Conservation (phyloP, 768 basidiomycete species). For the Lentinula boryana region DNA sequence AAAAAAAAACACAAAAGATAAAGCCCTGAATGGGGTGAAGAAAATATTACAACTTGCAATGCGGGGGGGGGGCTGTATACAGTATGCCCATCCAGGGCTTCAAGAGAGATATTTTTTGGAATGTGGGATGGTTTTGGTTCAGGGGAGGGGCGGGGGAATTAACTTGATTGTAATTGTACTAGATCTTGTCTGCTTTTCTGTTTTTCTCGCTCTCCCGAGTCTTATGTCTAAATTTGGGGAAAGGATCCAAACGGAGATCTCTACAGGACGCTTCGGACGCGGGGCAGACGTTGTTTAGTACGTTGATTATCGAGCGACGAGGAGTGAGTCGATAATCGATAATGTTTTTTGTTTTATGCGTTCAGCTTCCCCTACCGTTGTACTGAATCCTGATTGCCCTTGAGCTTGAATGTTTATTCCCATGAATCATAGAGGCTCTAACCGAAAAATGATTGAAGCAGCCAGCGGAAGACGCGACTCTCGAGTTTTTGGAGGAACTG, state of each 20-base stretch:
- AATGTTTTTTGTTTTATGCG: neutral
- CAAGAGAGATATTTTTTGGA: no score
- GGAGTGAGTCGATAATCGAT: slow-evolving; percentile 16
- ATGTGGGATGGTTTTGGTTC: no score
- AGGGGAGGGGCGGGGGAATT: no score
- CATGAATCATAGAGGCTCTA: slow-evolving; percentile 13
- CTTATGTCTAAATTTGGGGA: slow-evolving; percentile 25
- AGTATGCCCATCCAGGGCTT: no score
- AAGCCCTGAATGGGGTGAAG: no score
- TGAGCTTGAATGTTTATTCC: neutral
- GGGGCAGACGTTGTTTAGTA: slow-evolving; percentile 25
- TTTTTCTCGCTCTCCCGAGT: no score
- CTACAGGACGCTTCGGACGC: slow-evolving; percentile 26
- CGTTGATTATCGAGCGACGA: slow-evolving; percentile 26
- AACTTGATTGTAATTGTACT: no score
- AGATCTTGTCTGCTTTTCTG: no score
- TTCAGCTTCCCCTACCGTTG: no score
- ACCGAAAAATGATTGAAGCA: slow-evolving; percentile 18
- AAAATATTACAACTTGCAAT: no score
- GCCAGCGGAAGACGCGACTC: slow-evolving; percentile 18
- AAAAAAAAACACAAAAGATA: no score
- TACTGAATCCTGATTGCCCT: neutral
- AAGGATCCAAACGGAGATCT: slow-evolving; percentile 24
- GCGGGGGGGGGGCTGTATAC: no score
- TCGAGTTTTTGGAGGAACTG: slow-evolving; percentile 18